Conservation (phyloP, 805 yeast species). For the Starmerella stellata region DNA sequence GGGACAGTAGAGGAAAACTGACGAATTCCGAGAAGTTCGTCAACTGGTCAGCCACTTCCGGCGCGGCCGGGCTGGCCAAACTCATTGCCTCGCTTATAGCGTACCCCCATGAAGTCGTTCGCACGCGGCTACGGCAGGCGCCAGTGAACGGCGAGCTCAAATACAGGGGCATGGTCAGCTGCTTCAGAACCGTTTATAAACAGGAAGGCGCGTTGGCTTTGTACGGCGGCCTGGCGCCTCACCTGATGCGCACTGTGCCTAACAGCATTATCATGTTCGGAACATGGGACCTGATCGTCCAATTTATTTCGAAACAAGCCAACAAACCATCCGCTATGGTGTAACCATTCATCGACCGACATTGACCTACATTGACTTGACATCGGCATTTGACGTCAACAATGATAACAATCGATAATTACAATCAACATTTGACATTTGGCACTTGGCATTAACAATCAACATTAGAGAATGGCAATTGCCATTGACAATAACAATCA, state of each 20-base stretch:
- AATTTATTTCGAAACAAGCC: neutral
- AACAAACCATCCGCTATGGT: too few relatives aligned
- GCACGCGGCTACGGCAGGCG: conserved; percentile 90
- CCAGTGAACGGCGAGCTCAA: conserved; percentile 71
- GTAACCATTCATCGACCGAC: too few relatives aligned
- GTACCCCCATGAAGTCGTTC: conserved; percentile 92
- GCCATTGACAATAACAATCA: too few relatives aligned
- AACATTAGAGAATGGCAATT: too few relatives aligned
- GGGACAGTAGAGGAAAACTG: neutral
- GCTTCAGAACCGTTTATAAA: conserved; percentile 64
- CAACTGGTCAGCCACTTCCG: conserved; percentile 92
- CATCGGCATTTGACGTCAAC: too few relatives aligned
- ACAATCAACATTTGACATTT: too few relatives aligned
- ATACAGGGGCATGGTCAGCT: conserved; percentile 76
- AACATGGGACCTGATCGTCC: conserved; percentile 78
- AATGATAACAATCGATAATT: too few relatives aligned
- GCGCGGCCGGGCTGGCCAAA: conserved; percentile 94
- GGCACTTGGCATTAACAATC: too few relatives aligned
- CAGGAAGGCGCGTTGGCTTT: conserved; percentile 86
- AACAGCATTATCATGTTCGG: conserved; percentile 98
- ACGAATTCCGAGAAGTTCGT: conserved; percentile 37
- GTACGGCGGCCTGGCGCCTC: conserved; percentile 97
- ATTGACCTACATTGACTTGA: too few relatives aligned
- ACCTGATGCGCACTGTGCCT: conserved; percentile 88
- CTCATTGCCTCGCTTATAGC: conserved; percentile 81